Base-by-base conservation (phyloP, 495 filamentous ascomycete genomes). In the Rhypophila decipiens region DNA sequence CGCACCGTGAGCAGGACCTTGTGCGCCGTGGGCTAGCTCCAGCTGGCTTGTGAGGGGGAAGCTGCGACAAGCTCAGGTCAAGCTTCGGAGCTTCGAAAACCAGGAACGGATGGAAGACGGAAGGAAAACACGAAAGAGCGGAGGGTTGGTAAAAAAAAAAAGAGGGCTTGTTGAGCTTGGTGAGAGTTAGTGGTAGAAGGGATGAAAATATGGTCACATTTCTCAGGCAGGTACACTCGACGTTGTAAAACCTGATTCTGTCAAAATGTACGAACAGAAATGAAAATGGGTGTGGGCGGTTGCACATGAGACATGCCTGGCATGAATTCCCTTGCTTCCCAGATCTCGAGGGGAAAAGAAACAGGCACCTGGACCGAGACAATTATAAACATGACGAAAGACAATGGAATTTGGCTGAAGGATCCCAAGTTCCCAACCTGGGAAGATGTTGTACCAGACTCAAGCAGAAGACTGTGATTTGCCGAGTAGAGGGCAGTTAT, bases 311-410 rank as follows among this genome's bases (percentile, higher is more conserved):
- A 53, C 41, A 50, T 24, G 34, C 41, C 20, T 15, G 36, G 51
- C 18, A 36, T 41, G 20, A 24, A 39, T 27, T 36, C 36, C 18
- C 36, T 43, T 39, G 50, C 21, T 20, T 43, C 18, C 35, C 18
- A 17, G 23, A 41, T 47, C 36, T 19, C 31, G 22, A 20, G 34
- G 35, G 34, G 17, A 39, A 51, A 40, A 51, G 42, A 24, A 41
- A 42, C 27, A 31, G 24, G 27, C 36, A 22, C 17, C 20, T 24
- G 47, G 40, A 24, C 41, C 51, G 36, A 54, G 51, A 54, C 51
- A 54, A 31, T 46, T 34, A 46, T 46, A 50, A 46, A 45, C 36
- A 50, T 54, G 51, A 23, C 51, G 51, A 31, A n/a, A 54, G 51
- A 54, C 51, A 50, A 33, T 23, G 29, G 34, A 35, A 36, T n/a